These are phyloP conservation scores for Starmera quercuum DNA, from an alignment of 805 yeast genomes.

Conservation along the genomic window DNA sequence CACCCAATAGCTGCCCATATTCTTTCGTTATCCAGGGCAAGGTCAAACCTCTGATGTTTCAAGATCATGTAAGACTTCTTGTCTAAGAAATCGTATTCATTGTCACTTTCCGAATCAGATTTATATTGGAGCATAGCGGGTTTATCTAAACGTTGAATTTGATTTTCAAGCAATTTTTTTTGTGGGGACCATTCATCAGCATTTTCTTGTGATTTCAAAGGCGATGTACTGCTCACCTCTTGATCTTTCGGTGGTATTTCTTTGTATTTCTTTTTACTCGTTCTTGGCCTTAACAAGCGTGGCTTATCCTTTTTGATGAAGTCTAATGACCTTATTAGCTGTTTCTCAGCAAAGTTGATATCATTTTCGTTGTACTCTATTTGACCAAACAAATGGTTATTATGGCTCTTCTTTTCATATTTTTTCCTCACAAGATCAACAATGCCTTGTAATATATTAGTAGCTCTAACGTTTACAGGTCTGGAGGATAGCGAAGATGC, in stretches of 20 bases:
- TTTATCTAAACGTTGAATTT: slow-evolving; percentile 1
- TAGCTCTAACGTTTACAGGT: slow-evolving; percentile 25
- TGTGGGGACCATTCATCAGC: slow-evolving; percentile 15
- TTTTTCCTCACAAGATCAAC: background rate
- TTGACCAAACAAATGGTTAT: slow-evolving; percentile 1
- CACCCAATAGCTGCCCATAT: slow-evolving; percentile 22
- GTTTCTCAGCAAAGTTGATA: slow-evolving; percentile 6
- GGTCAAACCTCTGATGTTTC: slow-evolving; percentile 18
- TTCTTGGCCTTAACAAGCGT: slow-evolving; percentile 7
- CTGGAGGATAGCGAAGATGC: slow-evolving; percentile 18
- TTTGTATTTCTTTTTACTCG: slow-evolving; percentile 7
- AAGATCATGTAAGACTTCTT: slow-evolving; percentile 15
- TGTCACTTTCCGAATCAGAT: background rate
- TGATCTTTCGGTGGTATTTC: slow-evolving; percentile 2
- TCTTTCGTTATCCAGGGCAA: slow-evolving; percentile 10
- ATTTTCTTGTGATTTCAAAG: background rate
- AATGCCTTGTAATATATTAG: slow-evolving; percentile 13
- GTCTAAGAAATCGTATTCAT: slow-evolving; percentile 1
- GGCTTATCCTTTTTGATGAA: slow-evolving; percentile 4
- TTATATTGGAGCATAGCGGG: background rate
- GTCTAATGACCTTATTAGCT: slow-evolving; percentile 6
- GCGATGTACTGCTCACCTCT: background rate
- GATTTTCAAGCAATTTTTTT: slow-evolving; percentile 10
- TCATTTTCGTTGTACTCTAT: slow-evolving; percentile 6
- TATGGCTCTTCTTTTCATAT: background rate